These are phyloP conservation scores for Phytophthora uliginosa DNA, from an alignment of 352 stramenopile species.

Conservation along the genomic window DNA sequence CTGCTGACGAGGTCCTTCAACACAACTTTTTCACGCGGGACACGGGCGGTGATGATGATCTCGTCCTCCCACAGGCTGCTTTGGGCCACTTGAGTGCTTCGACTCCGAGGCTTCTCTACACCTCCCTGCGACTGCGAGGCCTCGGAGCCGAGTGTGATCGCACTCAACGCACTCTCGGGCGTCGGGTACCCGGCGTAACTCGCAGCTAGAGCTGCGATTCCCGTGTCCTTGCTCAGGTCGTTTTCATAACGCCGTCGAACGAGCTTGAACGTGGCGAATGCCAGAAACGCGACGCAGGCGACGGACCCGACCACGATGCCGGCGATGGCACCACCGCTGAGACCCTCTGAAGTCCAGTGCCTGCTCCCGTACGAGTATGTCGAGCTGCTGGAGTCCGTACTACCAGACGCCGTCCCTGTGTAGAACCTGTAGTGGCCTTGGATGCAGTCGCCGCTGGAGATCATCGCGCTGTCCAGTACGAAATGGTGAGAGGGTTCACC, in stretches of 20 bases:
- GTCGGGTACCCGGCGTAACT: slow-evolving; percentile 47
- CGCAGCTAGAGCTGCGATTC: slow-evolving; percentile 31
- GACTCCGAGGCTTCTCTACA: slow-evolving; percentile 21
- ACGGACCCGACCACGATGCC: slow-evolving; percentile 29
- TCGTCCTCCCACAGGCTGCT: slow-evolving; percentile 49
- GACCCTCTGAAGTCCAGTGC: neutral
- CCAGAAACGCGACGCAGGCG: slow-evolving; percentile 28
- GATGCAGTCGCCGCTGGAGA: slow-evolving; percentile 28
- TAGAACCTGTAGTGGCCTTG: slow-evolving; percentile 42
- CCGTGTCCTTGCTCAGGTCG: slow-evolving; percentile 31
- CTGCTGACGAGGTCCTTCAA: slow-evolving; percentile 40
- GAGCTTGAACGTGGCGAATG: slow-evolving; percentile 36
- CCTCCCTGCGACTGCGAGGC: slow-evolving; percentile 33
- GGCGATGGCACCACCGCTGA: slow-evolving; percentile 15
- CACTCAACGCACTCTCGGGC: slow-evolving; percentile 32
- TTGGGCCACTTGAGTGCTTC: slow-evolving; percentile 9
- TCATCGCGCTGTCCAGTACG: slow-evolving; percentile 15
- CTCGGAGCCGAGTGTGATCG: slow-evolving; percentile 39
- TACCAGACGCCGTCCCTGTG: slow-evolving; percentile 15
- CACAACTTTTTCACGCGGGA: slow-evolving; percentile 43
- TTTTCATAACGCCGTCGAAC: slow-evolving; percentile 26
- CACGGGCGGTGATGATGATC: slow-evolving; percentile 45
- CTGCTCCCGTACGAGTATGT: slow-evolving; percentile 24
- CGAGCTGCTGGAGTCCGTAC: slow-evolving; percentile 16
- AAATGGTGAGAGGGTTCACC: slow-evolving; percentile 22